Percentiles rank a stretch among this genome's conserved stretches.
Conservation (phyloP, 495 filamentous ascomycete species). For the Podospora didyma region DNA sequence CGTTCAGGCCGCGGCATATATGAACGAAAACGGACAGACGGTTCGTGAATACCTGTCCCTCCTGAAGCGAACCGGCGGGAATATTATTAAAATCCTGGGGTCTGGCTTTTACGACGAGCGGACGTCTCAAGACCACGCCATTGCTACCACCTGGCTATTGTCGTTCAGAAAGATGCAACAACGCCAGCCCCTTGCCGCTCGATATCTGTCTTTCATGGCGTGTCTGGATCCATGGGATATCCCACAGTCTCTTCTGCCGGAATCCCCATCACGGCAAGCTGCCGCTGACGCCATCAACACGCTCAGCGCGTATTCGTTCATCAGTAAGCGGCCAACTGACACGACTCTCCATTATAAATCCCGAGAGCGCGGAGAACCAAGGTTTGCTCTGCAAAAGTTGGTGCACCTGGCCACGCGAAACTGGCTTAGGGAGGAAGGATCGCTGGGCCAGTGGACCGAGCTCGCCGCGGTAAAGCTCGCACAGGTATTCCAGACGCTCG, state of each 20-base stretch:
- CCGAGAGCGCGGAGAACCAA: too few relatives aligned
- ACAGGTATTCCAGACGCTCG: slow-evolving; percentile 28
- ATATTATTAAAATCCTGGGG: slow-evolving; percentile 21
- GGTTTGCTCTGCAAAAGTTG: slow-evolving; percentile 43
- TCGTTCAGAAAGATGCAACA: slow-evolving; percentile 36
- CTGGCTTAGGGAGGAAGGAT: slow-evolving; percentile 33
- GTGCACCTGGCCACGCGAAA: slow-evolving; percentile 41
- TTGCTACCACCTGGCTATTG: slow-evolving; percentile 33
- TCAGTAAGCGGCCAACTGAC: slow-evolving; percentile 21
- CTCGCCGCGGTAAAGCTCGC: slow-evolving; percentile 25
- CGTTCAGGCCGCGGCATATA: slow-evolving; percentile 45
- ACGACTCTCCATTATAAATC: too few relatives aligned
- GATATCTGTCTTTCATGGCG: slow-evolving; percentile 37
- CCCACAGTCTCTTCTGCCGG: slow-evolving; percentile 13
- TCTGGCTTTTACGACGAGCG: slow-evolving; percentile 15
- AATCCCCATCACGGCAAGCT: not conserved
- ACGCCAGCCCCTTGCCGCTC: slow-evolving; percentile 30
- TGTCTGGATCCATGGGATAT: slow-evolving; percentile 39
- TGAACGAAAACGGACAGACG: too few relatives aligned
- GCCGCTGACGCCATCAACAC: slow-evolving; percentile 7
- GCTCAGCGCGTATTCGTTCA: slow-evolving; percentile 42
- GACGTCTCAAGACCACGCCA: slow-evolving; percentile 22
- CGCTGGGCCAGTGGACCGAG: slow-evolving; percentile 24
- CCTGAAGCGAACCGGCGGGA: slow-evolving; percentile 14
- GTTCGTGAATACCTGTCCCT: too few relatives aligned